Percentiles rank a stretch among this genome's conserved stretches.
Conservation (phyloP, 2,329 filamentous ascomycete genomes). For the Aspergillus bombycis region DNA sequence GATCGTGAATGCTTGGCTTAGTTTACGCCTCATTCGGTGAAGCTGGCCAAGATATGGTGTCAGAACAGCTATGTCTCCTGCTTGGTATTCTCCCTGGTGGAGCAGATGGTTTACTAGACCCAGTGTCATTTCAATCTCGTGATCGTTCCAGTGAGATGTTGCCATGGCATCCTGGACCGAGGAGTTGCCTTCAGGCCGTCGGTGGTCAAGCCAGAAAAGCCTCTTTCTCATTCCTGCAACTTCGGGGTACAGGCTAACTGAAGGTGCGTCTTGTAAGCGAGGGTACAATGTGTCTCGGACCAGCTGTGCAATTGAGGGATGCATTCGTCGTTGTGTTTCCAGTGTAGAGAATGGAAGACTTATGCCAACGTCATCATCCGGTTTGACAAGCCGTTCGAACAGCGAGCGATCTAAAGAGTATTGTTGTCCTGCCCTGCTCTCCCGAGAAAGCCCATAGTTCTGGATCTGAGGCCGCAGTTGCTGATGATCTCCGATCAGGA, state of each 20-base stretch:
- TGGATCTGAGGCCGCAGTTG: conserved; percentile 48
- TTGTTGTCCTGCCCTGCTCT: conserved; percentile 37
- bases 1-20: conserved; percentile 59
- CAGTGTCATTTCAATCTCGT: conserved; percentile 65
- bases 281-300: conserved; percentile 63
- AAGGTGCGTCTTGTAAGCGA: conserved; percentile 54
- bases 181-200: conserved; percentile 40
- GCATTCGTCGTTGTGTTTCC: conserved; percentile 67
- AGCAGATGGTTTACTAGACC: conserved; percentile 68
- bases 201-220: conserved; percentile 59
- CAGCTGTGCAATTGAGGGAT: conserved; percentile 63
- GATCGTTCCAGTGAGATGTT: conserved; percentile 53
- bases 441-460: conserved; percentile 39
- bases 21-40: conserved; percentile 45
- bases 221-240: conserved; percentile 53
- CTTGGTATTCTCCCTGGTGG: conserved; percentile 63
- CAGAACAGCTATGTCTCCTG: conserved; percentile 68
- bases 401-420: conserved; percentile 54
- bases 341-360: conserved; percentile 48
- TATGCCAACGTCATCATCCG: conserved; percentile 18
- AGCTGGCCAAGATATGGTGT: conserved; percentile 64
- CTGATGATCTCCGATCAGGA: conserved; percentile 50
- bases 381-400: conserved; percentile 55
- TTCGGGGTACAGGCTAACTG: conserved; percentile 40
- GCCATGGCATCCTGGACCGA: conserved; percentile 29